Percentiles rank a stretch among this genome's conserved stretches.
Conservation (phyloP, 495 filamentous ascomycete genomes). For the Lepidopterella palustris region DNA sequence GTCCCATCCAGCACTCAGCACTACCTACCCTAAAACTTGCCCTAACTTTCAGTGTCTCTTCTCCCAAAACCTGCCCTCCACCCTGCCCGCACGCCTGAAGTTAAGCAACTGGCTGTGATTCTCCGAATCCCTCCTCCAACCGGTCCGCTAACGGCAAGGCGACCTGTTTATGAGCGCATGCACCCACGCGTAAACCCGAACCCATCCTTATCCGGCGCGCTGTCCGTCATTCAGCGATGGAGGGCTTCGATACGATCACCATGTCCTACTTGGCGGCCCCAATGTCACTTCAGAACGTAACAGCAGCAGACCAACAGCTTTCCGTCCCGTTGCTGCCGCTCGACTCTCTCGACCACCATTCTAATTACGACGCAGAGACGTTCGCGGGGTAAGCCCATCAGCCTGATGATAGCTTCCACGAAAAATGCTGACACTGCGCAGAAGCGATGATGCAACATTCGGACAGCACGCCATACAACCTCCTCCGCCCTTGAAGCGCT, state of each 20-base stretch:
- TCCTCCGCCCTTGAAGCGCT: constrained; percentile 37
- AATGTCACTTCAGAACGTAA: constrained; percentile 48
- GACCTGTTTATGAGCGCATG: constrained; percentile 25
- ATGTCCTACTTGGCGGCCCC: constrained; percentile 55
- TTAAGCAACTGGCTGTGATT: too few species aligned
- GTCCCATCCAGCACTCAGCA: too few species aligned
- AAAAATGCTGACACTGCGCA: constrained; percentile 24
- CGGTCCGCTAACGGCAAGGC: constrained; percentile 16
- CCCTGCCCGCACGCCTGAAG: not conserved
- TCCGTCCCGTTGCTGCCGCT: constrained; percentile 45
- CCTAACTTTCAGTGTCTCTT: too few species aligned
- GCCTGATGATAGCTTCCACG: not conserved
- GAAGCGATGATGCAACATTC: constrained; percentile 26
- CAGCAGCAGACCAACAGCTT: constrained; percentile 47
- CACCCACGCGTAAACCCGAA: constrained; percentile 13
- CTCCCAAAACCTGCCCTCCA: not conserved
- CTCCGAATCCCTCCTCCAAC: too few species aligned
- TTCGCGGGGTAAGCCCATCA: constrained; percentile 48
- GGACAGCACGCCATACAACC: constrained; percentile 16
- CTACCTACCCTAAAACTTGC: too few species aligned
- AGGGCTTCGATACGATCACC: constrained; percentile 58
- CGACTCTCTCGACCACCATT: constrained; percentile 50
- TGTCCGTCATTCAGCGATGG: constrained; percentile 42
- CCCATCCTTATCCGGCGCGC: constrained; percentile 21
- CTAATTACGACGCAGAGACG: constrained; percentile 52